Conservation (phyloP, 768 basidiomycete species). For the Phlebiopsis gigantea region DNA sequence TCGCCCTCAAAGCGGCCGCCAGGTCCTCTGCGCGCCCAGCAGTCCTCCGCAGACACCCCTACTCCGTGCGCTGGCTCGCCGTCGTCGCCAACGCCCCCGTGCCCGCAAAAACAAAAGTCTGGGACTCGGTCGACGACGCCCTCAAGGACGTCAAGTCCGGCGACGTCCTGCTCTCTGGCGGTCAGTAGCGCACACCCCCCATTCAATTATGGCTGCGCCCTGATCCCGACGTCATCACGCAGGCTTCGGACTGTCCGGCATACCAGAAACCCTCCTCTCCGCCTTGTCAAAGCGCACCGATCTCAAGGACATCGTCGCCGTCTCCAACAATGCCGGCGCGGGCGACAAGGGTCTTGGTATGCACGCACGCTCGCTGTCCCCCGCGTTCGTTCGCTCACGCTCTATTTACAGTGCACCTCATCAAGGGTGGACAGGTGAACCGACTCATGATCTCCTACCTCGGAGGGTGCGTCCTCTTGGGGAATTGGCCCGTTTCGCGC, state of each 20-base stretch:
- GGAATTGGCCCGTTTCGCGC: not conserved
- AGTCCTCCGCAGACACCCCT: constrained; percentile 16
- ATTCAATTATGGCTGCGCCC: not conserved
- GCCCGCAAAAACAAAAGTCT: constrained; percentile 53
- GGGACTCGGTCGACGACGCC: constrained; percentile 73
- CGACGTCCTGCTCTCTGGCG: constrained; percentile 71
- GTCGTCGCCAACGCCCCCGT: constrained; percentile 25
- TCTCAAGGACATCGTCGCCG: constrained; percentile 64
- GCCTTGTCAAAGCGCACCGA: constrained; percentile 71
- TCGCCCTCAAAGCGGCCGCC: constrained; percentile 10
- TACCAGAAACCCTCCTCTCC: constrained; percentile 83
- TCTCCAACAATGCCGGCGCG: constrained; percentile 82
- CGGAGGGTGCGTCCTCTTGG: constrained; percentile 56
- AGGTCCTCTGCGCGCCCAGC: constrained; percentile 12
- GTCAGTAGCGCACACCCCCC: constrained; percentile 35
- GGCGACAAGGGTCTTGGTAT: constrained; percentile 65
- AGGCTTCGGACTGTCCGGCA: constrained; percentile 87
- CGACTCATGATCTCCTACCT: constrained; percentile 87
- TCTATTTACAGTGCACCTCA: constrained; percentile 43
- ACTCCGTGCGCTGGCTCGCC: constrained; percentile 20
- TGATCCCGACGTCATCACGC: constrained; percentile 2
- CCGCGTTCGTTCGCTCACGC: not conserved
- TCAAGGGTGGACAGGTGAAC: constrained; percentile 66
- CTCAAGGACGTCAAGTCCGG: constrained; percentile 79
- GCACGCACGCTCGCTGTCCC: constrained; percentile 4